Evolutionary conservation across 345 rosid species (phyloP).

Genomic region (Pugionium cornutum): DNA sequence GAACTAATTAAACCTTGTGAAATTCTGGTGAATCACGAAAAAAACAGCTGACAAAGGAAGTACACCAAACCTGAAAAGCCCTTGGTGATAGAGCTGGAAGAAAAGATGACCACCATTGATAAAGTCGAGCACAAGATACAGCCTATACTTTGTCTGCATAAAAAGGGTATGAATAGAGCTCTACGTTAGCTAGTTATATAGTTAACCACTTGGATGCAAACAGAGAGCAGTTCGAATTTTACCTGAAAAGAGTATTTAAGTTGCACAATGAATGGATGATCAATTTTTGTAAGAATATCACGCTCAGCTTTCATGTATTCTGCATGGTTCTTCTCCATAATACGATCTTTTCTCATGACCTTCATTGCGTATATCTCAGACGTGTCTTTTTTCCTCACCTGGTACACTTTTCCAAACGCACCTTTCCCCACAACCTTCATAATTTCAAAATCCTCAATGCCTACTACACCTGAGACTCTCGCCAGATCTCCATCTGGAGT

Average conservation of each 20-base stretch:
- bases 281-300: constrained; percentile 75
- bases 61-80: background rate
- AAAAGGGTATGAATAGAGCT: background rate
- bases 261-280: constrained; percentile 92
- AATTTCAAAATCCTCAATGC: constrained; percentile 85
- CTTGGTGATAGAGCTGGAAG: background rate
- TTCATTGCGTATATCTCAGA: constrained; percentile 94
- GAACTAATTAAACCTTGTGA: background rate
- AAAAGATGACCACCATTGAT: background rate
- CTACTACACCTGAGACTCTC: constrained; percentile 43
- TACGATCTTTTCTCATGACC: constrained; percentile 94
- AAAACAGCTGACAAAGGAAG: background rate
- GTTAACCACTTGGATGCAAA: background rate
- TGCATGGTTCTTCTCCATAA: constrained; percentile 89
- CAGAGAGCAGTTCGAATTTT: constrained; percentile 14
- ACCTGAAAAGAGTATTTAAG: constrained; percentile 93
- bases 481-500: constrained; percentile 25
- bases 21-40: background rate
- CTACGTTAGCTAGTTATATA: no score
- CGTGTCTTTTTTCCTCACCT: constrained; percentile 82
- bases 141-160: background rate
- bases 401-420: constrained; percentile 92
- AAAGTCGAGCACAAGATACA: background rate
- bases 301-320: constrained; percentile 97
- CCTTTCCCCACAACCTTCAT: constrained; percentile 93